phyloP scores from a whole-genome alignment of 1,284 basidiomycete species.

The Cutaneotrichosporon dermatis region DNA sequence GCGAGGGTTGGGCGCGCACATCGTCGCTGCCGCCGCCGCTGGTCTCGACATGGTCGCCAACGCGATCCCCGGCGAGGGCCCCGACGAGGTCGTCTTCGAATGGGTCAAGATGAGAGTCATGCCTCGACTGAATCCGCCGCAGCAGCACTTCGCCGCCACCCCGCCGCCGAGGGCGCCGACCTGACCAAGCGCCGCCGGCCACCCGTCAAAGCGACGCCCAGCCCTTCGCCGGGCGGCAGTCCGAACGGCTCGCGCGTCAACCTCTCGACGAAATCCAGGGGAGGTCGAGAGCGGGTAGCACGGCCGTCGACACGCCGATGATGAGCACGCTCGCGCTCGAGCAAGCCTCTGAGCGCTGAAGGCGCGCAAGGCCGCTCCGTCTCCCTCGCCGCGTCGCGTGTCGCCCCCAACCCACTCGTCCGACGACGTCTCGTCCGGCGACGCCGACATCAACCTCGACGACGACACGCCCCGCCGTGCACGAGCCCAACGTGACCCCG shows the following conservation, averaged over 20 bases:
- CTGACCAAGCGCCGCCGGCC: slow-evolving; percentile 2
- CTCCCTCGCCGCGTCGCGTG: not conserved
- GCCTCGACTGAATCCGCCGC: slow-evolving; percentile 5
- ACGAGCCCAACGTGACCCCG: not conserved
- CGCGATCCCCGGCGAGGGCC: slow-evolving; percentile 20
- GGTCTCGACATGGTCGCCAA: slow-evolving; percentile 37
- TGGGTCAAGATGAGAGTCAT: slow-evolving; percentile 41
- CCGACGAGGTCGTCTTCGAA: slow-evolving; percentile 47
- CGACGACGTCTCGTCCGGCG: slow-evolving; percentile 1
- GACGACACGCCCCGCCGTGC: not conserved
- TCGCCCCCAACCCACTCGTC: not conserved
- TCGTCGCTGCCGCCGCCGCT: slow-evolving; percentile 39
- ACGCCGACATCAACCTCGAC: not conserved
- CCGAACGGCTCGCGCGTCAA: slow-evolving; percentile 5
- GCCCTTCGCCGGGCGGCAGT: not conserved
- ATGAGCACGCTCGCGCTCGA: not conserved
- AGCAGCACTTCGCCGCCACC: slow-evolving; percentile 12
- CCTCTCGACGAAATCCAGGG: not conserved
- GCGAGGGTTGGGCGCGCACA: slow-evolving; percentile 41
- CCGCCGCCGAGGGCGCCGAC: slow-evolving; percentile 7
- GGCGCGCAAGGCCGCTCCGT: not conserved
- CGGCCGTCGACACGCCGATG: not conserved
- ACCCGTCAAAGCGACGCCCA: not conserved
- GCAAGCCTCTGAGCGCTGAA: not conserved
- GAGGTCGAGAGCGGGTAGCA: too few relatives aligned